Conservation (phyloP, 139 green algal species). For the Chlorella sp. region DNA sequence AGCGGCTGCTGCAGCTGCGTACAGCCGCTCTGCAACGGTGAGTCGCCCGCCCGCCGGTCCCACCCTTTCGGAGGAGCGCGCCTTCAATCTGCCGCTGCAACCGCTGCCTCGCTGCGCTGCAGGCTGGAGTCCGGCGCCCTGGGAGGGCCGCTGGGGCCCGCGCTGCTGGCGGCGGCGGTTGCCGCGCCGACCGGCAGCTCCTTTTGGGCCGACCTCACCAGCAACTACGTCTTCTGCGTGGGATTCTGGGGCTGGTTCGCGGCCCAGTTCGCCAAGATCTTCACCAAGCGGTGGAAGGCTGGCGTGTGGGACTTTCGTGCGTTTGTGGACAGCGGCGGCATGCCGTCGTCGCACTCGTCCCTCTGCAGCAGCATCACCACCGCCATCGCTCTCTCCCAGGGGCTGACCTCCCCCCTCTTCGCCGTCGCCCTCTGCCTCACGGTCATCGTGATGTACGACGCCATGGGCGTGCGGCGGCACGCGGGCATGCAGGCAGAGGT, state of each 20-base stretch:
- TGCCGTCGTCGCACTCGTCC: slow-evolving; percentile 97
- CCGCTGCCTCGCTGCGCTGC: too few relatives aligned
- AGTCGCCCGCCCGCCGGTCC: too few relatives aligned
- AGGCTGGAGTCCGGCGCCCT: too few relatives aligned
- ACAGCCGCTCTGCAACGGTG: too few relatives aligned
- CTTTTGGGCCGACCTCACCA: slow-evolving; percentile 21
- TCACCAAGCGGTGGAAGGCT: slow-evolving; percentile 84
- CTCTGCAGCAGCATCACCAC: slow-evolving; percentile 89
- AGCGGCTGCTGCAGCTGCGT: too few relatives aligned
- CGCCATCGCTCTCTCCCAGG: slow-evolving; percentile 83
- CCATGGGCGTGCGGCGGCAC: slow-evolving; percentile 91
- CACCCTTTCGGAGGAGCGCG: too few relatives aligned
- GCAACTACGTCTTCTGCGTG: slow-evolving; percentile 85
- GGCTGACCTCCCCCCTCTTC: slow-evolving; percentile 86
- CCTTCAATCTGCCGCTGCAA: too few relatives aligned
- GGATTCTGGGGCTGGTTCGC: slow-evolving; percentile 89
- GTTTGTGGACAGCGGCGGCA: slow-evolving; percentile 91
- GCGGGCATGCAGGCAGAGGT: slow-evolving; percentile 65
- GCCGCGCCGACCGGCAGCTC: not conserved
- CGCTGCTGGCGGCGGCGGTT: not conserved
- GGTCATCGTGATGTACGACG: slow-evolving; percentile 98
- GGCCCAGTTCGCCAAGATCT: slow-evolving; percentile 91
- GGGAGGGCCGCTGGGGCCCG: too few relatives aligned
- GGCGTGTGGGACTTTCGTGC: slow-evolving; percentile 79
- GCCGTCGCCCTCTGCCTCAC: slow-evolving; percentile 87